Conservation (phyloP, 2,329 filamentous ascomycete species). For the Beauveria asiatica region DNA sequence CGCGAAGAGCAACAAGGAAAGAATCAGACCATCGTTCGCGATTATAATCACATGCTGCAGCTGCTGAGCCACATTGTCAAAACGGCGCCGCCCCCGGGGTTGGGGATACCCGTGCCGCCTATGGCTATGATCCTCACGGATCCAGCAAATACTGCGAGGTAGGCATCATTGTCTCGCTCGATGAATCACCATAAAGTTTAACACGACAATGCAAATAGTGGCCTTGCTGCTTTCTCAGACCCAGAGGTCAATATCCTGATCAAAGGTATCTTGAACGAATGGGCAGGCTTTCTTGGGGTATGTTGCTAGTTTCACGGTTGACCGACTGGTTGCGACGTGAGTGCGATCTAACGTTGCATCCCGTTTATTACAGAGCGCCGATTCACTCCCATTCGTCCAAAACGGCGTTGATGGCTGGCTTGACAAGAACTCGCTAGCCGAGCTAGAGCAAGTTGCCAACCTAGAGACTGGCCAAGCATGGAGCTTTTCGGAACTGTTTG, state of each 20-base stretch:
- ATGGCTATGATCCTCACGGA: constrained; percentile 25
- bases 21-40: background rate
- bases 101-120: background rate
- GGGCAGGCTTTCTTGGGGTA: background rate
- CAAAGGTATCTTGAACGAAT: constrained; percentile 7
- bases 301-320: background rate
- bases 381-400: constrained; percentile 41
- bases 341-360: background rate
- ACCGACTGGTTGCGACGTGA: too few species aligned
- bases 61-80: constrained; percentile 5
- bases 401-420: constrained; percentile 46
- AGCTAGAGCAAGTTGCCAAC: constrained; percentile 45
- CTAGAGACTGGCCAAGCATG: constrained; percentile 30
- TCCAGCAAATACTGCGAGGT: constrained; percentile 45
- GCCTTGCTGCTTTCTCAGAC: background rate
- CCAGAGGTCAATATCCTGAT: background rate
- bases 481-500: constrained; percentile 51
- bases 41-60: constrained; percentile 1
- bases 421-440: constrained; percentile 36
- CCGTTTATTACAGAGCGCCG: constrained; percentile 29
- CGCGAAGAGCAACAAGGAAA: background rate
- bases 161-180: background rate
- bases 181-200: too few species aligned
- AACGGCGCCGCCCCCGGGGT: constrained; percentile 26
- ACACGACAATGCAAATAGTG: background rate